A percentile compares a stretch with the other conserved stretches of the same genome.
These are phyloP conservation scores for Tulasnella sp. DNA, from an alignment of 768 basidiomycete species.

Conservation along the genomic window DNA sequence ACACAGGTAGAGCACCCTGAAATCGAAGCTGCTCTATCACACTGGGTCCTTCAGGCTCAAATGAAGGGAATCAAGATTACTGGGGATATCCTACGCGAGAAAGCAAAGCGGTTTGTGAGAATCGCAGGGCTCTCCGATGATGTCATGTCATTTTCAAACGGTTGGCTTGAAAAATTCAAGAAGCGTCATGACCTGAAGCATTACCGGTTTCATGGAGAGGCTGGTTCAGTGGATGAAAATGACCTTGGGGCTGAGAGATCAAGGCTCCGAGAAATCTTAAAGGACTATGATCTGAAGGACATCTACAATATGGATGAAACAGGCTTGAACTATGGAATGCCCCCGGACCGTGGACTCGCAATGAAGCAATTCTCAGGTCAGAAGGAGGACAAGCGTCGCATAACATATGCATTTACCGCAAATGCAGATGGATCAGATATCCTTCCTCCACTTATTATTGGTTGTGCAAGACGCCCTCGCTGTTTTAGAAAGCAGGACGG, in stretches of 20 bases:
- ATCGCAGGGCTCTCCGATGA: background rate
- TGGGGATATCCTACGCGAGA: background rate
- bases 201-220: slow-evolving; percentile 8
- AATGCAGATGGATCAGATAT: background rate
- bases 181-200: background rate
- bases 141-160: background rate
- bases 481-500: slow-evolving; percentile 1
- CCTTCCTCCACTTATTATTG: background rate
- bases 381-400: slow-evolving; percentile 2
- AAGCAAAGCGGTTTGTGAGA: background rate
- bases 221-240: background rate
- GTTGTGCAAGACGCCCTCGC: background rate
- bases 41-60: background rate
- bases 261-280: background rate
- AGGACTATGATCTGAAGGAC: background rate
- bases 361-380: background rate
- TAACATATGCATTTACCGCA: background rate
- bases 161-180: slow-evolving; percentile 7
- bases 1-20: slow-evolving; percentile 1
- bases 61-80: background rate
- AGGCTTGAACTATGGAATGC: background rate
- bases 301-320: slow-evolving; percentile 11
- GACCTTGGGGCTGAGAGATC: background rate
- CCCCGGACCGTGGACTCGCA: slow-evolving; percentile 5
- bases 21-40: background rate